Percentiles rank a stretch among this genome's conserved stretches.
Conservation (phyloP, 2,329 filamentous ascomycete genomes). For the Metarhizium robertsii region DNA sequence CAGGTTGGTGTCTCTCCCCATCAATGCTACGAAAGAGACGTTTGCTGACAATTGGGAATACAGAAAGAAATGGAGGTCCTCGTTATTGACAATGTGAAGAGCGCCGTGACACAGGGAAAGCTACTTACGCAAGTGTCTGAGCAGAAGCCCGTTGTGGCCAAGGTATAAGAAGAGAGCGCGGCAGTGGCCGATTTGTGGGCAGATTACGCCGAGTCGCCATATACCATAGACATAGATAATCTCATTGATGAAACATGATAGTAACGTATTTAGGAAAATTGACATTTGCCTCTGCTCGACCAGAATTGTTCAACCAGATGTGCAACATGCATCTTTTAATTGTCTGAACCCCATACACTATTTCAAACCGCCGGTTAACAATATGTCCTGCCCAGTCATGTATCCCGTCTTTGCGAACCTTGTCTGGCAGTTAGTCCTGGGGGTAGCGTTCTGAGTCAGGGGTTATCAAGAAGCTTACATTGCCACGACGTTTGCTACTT, state of each 20-base stretch:
- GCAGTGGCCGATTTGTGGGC: not conserved
- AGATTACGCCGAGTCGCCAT: not conserved
- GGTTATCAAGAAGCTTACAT: not conserved
- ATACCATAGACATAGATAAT: not conserved
- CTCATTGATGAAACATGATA: not conserved
- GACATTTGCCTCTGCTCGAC: not conserved
- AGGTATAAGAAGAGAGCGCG: not conserved
- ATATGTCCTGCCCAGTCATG: constrained; percentile 7
- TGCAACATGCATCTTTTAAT: not conserved
- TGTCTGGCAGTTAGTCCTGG: not conserved
- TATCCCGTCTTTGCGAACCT: constrained; percentile 8
- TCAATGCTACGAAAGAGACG: not conserved
- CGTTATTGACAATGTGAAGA: constrained; percentile 25
- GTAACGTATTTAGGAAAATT: not conserved
- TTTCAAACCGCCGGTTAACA: constrained; percentile 5
- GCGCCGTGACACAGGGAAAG: constrained; percentile 12
- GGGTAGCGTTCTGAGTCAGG: not conserved
- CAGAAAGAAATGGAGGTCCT: constrained; percentile 17
- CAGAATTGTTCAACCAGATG: too few species aligned
- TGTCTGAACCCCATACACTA: not conserved
- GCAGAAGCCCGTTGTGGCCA: constrained; percentile 2
- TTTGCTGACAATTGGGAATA: not conserved
- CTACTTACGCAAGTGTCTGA: constrained; percentile 10
- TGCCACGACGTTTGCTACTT: constrained; percentile 6
- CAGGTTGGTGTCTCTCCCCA: constrained; percentile 6